Evolutionary conservation across 495 filamentous ascomycete genomes (phyloP), one percentile per base, ranked within the genome.

Genomic region (Massariosphaeria phaeospora): DNA sequence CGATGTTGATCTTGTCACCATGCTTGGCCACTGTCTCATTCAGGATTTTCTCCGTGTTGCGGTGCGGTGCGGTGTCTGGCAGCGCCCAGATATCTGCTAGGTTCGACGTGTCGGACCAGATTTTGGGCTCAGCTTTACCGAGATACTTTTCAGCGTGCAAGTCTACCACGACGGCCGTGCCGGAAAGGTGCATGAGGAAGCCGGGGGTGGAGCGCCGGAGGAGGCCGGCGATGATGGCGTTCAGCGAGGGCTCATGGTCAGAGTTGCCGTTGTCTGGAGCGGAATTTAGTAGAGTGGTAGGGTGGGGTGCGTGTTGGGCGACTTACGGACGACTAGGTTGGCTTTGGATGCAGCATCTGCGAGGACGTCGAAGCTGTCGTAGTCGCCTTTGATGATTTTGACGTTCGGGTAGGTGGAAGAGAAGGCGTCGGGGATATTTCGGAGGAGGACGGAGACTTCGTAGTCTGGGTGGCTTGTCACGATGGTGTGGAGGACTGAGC

Each of bases 401-500:
- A 81, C 62, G n/a, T 70, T 73, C 8, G 82, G 78, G 57, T 81
- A 86, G 17, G 74, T n/a, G n/a, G n/a, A n/a, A n/a, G n/a, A n/a
- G n/a, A n/a, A n/a, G n/a, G n/a, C n/a, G n/a, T n/a, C n/a, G n/a
- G n/a, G n/a, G n/a, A n/a, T n/a, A n/a, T n/a, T 82, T 13, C 88
- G 79, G 21, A 89, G 80, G 5, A 91, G 69, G 36, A 78, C 72
- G 0, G 83, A 78, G 61, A 81, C 73, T 33, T 86, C 72, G 67
- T 79, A 84, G 23, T 90, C 79, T 1, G 84, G 85, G 64, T 89
- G 82, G 6, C 79, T 73, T 6, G 78, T 72, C 45, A 67, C 57
- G 15, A 90, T 67, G 8, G 70, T 68, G 54, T 79, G 80, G 36
- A 90, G 74, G 24, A 75, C 75, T 57, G 90, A 85, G n/a, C 88